These are phyloP conservation scores for Colletotrichum trifolii DNA, from an alignment of 2,329 filamentous ascomycete species.

Conservation along the genomic window DNA sequence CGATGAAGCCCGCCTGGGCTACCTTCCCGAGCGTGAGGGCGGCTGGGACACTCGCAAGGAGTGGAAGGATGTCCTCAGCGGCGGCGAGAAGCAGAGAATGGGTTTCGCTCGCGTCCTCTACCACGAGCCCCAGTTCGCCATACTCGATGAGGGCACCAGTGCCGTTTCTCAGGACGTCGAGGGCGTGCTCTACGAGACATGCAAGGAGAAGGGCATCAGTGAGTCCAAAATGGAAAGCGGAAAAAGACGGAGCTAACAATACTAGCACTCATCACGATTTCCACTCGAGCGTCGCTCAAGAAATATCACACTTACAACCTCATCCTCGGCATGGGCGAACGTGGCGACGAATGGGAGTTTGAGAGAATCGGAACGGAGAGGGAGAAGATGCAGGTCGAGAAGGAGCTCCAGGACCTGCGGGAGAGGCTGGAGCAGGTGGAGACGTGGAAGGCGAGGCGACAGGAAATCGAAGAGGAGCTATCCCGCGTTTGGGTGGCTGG, in stretches of 20 bases:
- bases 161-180: constrained; percentile 96
- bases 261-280: constrained; percentile 91
- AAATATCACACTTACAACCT: constrained; percentile 96
- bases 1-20: constrained; percentile 86
- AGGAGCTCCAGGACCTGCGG: constrained; percentile 85
- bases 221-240: constrained; percentile 52
- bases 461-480: constrained; percentile 87
- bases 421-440: constrained; percentile 85
- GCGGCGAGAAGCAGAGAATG: constrained; percentile 97
- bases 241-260: constrained; percentile 32
- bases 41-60: constrained; percentile 97
- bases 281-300: constrained; percentile 92
- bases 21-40: constrained; percentile 90
- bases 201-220: constrained; percentile 95
- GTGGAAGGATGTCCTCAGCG: constrained; percentile 98
- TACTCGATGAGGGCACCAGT: constrained; percentile 95
- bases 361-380: constrained; percentile 92
- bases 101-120: constrained; percentile 91
- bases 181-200: constrained; percentile 89
- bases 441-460: constrained; percentile 80
- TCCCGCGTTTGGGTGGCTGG: constrained; percentile 70
- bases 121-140: constrained; percentile 93
- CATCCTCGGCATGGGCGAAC: constrained; percentile 81
- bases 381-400: constrained; percentile 93
- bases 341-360: constrained; percentile 90